Evolutionary conservation across 139 green algal species (phyloP), one percentile per base, ranked within the genome.

Genomic region (Desmodesmus armatus): DNA sequence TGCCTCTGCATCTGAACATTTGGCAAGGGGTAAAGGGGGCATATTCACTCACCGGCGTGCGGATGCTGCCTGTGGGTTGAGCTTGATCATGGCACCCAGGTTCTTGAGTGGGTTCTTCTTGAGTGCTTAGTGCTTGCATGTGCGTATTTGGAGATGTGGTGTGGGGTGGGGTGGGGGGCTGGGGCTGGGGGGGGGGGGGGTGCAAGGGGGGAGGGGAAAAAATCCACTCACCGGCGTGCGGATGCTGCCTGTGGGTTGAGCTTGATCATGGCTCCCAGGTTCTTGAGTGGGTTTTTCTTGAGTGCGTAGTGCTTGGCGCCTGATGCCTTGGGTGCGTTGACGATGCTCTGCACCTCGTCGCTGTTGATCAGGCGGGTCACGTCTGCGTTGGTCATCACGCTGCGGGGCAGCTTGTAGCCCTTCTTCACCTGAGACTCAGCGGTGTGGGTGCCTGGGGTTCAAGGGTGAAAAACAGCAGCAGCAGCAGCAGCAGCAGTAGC

Each of bases 71-170:
- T 98, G 98, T 19, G 97, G 97, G 94, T 99, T 99, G 85, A 99
- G 95, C 93, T 98, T 98, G 72, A 98, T 85, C 92, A 99, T 92
- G 49, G 95, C 95, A 65, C 93, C 93, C 89, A 98, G 87, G 95
- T 99, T 99, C 90, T 96, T 97, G 71, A 99, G 91, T 4, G 97
- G 97, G 94, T 99, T 99, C 94, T 98, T 98, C 94, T 99, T 99
- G 40, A 99, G 93, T 2, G 94, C 88, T 0, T 80, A 67, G 78
- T 84, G 41, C n/a, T n/a, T n/a, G n/a, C n/a, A n/a, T n/a, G n/a
- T n/a, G n/a, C n/a, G n/a, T n/a, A n/a, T n/a, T n/a, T n/a, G n/a
- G n/a, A n/a, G n/a, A n/a, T n/a, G n/a, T n/a, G n/a, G n/a, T n/a
- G n/a, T n/a, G n/a, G n/a, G n/a, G n/a, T n/a, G n/a, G n/a, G n/a